Evolutionary conservation across 2,329 filamentous ascomycete species (phyloP), one percentile per base, ranked within the genome.

Genomic region (Beauveria rudraprayagi): DNA sequence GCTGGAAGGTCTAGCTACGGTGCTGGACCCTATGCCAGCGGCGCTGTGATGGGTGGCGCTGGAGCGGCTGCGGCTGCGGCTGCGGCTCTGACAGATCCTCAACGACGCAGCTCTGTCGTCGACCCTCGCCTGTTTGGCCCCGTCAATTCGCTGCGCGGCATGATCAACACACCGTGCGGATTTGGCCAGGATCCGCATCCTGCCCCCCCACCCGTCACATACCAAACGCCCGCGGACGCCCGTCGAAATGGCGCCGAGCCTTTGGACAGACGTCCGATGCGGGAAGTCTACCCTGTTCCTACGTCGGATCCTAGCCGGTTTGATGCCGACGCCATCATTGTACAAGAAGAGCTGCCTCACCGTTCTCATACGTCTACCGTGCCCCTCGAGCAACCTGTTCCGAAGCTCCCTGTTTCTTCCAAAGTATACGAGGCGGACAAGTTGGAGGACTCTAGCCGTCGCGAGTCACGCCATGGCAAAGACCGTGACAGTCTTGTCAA

Each of bases 371-470:
- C 86, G 5, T 83, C 77, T 6, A 79, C 84, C 0, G 81, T 91
- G 37, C 85, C 87, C 11, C 79, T 97, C n/a, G 89, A 94, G 70
- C 91, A 96, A 67, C 92, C 92, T 2, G 88, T 92, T 66, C 92
- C 92, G 2, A 82, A 90, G 62, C 80, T 83, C 2, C 90, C 90
- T 0, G 85, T 95, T 3, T 86, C 87, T 43, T 82, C 83, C 63
- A 83, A 83, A 19, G 80, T 92, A 1, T 90, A 91, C 67, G 81
- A 85, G 53, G 76, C 80, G 40, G 74, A 76, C 44, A 75, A 71
- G 51, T 65, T 74, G 30, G 74, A 75, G 30, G 68, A 72, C 56
- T 76, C 74, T 34, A 70, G 67, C 41, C 72, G 69, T 37, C 72
- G 68, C 17, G 73, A 75, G 24, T 66, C 70, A 11, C 72, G 70